A percentile compares a stretch with the other conserved stretches of the same genome.
These are phyloP conservation scores for Irpex sp. DNA, from an alignment of 1,284 basidiomycete species.

Conservation along the genomic window DNA sequence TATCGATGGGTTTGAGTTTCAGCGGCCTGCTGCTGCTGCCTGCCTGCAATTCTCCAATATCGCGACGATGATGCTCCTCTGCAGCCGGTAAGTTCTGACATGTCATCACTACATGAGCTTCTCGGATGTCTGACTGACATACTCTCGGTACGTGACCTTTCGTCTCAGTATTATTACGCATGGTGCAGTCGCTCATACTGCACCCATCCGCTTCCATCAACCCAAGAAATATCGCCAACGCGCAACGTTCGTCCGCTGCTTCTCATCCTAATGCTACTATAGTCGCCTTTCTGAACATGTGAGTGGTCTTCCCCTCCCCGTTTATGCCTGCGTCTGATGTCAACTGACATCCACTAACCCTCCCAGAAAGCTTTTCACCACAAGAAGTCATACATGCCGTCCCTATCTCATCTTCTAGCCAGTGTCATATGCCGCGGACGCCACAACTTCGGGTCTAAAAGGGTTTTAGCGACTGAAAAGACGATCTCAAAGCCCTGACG, in stretches of 20 bases:
- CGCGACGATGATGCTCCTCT: background rate
- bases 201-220: background rate
- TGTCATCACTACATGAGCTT: background rate
- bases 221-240: background rate
- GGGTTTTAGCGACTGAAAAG: background rate
- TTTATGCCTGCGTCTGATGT: background rate
- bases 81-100: background rate
- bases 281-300: background rate
- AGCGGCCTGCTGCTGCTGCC: no score
- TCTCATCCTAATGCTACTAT: background rate
- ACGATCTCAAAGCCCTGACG: background rate
- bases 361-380: background rate
- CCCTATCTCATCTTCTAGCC: background rate
- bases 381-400: background rate
- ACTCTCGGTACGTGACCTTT: no score
- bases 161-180: background rate
- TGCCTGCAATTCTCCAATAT: background rate
- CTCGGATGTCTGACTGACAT: background rate
- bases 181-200: background rate
- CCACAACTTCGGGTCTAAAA: background rate
- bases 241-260: background rate
- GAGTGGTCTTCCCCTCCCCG: background rate
- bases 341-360: background rate
- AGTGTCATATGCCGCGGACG: background rate
- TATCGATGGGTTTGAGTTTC: no score